Conservation (phyloP, 1,284 basidiomycete species). For the Ustilago cynodontis region DNA sequence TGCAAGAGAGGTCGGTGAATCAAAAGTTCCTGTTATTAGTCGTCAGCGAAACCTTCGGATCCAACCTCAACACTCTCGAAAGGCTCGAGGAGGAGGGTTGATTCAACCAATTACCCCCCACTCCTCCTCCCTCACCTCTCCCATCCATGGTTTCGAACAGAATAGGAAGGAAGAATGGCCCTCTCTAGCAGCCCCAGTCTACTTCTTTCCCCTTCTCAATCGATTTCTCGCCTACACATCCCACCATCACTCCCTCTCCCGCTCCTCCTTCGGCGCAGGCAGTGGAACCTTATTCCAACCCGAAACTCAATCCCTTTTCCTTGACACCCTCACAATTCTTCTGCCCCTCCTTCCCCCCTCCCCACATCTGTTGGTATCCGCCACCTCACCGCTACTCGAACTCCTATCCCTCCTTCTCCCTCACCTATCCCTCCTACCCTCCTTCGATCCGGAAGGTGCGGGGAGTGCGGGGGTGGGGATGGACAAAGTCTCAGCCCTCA, state of each 20-base stretch:
- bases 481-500: constrained; percentile 2
- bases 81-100: neutral
- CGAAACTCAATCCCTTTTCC: constrained; percentile 79
- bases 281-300: constrained; percentile 81
- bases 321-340: constrained; percentile 79
- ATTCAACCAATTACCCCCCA: neutral
- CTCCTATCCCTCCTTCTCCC: neutral
- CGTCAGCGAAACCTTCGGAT: constrained; percentile 11
- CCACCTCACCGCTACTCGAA: neutral
- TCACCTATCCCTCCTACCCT: neutral
- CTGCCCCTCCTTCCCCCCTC: neutral
- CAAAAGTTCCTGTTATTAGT: constrained; percentile 33
- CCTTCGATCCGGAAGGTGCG: too few species aligned
- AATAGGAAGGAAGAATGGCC: constrained; percentile 3
- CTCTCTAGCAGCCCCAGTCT: constrained; percentile 56
- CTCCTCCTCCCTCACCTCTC: neutral
- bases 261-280: constrained; percentile 70
- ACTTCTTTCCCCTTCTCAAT: constrained; percentile 85
- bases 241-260: neutral
- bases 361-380: neutral
- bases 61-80: neutral
- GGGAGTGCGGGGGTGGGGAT: neutral
- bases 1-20: constrained; percentile 36
- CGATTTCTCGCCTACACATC: constrained; percentile 78
- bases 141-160: too few species aligned